Evolutionary conservation across 345 rosid species (phyloP).

Genomic region (Noccaea bulbosa): DNA sequence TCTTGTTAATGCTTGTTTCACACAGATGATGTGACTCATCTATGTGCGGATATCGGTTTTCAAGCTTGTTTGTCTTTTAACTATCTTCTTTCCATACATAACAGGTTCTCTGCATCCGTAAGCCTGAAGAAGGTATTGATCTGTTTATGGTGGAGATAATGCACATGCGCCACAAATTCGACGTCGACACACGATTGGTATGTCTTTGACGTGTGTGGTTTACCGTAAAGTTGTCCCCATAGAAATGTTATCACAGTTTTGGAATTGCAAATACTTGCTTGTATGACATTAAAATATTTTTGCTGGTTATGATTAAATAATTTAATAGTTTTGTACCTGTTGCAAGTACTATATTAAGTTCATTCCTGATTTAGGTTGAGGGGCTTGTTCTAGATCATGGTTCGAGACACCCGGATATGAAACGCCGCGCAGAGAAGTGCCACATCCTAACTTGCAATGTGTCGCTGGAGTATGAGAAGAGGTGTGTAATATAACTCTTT

Average conservation of each 20-base stretch:
- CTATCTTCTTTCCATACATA: constrained; percentile 31
- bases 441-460: constrained; percentile 93
- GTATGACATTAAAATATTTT: not conserved
- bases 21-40: constrained; percentile 3
- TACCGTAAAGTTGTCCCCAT: not conserved
- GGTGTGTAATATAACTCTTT: constrained; percentile 48
- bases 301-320: not conserved
- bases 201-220: constrained; percentile 12
- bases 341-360: constrained; percentile 14
- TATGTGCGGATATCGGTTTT: not conserved
- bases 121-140: constrained; percentile 90
- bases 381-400: constrained; percentile 99
- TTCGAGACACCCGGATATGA: constrained; percentile 99
- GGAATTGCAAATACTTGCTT: not conserved
- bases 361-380: constrained; percentile 67
- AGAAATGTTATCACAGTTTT: not conserved
- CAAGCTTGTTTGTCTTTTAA: constrained; percentile 10
- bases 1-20: not conserved
- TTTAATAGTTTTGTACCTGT: constrained; percentile 9
- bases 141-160: constrained; percentile 99
- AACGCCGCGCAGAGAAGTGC: constrained; percentile 95
- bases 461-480: constrained; percentile 96
- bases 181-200: constrained; percentile 92
- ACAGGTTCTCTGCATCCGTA: constrained; percentile 89
- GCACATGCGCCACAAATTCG: constrained; percentile 99